A percentile compares a stretch with the other conserved stretches of the same genome.
These are phyloP conservation scores for Wickerhamiella azyma DNA, from an alignment of 805 yeast species.

Conservation along the genomic window DNA sequence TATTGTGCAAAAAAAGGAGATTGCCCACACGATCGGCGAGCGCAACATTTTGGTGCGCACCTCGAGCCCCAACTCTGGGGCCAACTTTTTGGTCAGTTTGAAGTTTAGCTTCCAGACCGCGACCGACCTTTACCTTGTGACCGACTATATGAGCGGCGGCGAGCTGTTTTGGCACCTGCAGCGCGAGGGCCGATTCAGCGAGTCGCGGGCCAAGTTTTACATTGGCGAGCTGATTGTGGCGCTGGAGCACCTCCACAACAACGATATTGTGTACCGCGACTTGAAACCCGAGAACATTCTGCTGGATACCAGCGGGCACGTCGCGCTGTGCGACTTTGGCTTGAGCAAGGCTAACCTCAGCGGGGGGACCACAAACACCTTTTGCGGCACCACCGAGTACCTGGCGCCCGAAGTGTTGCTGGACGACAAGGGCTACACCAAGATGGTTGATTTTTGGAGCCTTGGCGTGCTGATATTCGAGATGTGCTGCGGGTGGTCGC, in stretches of 20 bases:
- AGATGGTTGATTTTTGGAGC: slow-evolving; percentile 99
- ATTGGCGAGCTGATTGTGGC: slow-evolving; percentile 93
- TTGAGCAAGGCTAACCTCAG: slow-evolving; percentile 83
- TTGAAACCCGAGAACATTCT: slow-evolving; percentile 93
- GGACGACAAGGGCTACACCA: slow-evolving; percentile 93
- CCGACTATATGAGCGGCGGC: slow-evolving; percentile 98
- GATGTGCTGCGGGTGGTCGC: slow-evolving; percentile 99
- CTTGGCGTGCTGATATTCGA: slow-evolving; percentile 92
- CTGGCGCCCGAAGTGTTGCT: slow-evolving; percentile 91
- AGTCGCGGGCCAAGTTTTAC: slow-evolving; percentile 89
- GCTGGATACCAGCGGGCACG: slow-evolving; percentile 92
- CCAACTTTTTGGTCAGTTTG: slow-evolving; percentile 89
- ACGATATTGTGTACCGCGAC: slow-evolving; percentile 92
- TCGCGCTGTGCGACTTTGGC: slow-evolving; percentile 95
- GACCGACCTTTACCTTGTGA: slow-evolving; percentile 77
- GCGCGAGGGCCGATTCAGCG: slow-evolving; percentile 87
- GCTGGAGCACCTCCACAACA: slow-evolving; percentile 85
- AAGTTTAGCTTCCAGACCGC: slow-evolving; percentile 96
- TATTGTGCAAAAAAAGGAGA: slow-evolving; percentile 91
- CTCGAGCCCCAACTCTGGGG: slow-evolving; percentile 50
- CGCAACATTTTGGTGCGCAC: slow-evolving; percentile 89
- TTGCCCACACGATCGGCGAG: slow-evolving; percentile 97
- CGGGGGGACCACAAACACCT: slow-evolving; percentile 77
- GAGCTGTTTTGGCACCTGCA: slow-evolving; percentile 95
- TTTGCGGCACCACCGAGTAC: slow-evolving; percentile 97